Evolutionary conservation across 2,329 filamentous ascomycete genomes (phyloP).

Genomic region (Xylariaceae sp.): DNA sequence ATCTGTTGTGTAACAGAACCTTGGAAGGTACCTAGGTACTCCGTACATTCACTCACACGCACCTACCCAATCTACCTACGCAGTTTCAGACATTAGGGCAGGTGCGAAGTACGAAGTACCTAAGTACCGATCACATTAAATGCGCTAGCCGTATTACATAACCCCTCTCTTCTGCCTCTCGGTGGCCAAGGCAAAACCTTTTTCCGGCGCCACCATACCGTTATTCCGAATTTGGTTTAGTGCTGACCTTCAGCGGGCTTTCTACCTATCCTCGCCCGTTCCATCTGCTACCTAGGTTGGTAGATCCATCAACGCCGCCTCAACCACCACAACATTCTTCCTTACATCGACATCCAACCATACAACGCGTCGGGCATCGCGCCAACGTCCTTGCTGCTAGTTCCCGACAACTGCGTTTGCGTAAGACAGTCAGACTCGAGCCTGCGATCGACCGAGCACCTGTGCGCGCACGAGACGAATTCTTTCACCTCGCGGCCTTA

Average conservation of each 20-base stretch:
- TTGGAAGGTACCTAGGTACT: too few species aligned
- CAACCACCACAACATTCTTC: slow-evolving; percentile 40
- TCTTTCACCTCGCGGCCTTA: slow-evolving; percentile 35
- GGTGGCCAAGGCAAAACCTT: slow-evolving; percentile 14
- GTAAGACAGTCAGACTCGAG: slow-evolving; percentile 35
- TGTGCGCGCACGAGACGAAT: slow-evolving; percentile 26
- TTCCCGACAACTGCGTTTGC: slow-evolving; percentile 30
- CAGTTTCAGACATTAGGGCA: too few species aligned
- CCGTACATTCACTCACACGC: too few species aligned
- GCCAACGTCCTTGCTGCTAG: slow-evolving; percentile 34
- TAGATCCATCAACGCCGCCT: slow-evolving; percentile 27
- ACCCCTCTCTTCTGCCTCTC: too few species aligned
- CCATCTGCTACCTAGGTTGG: slow-evolving; percentile 7
- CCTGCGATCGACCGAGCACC: slow-evolving; percentile 21
- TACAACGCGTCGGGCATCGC: slow-evolving; percentile 52
- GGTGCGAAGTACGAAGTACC: too few species aligned
- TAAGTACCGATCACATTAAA: too few species aligned
- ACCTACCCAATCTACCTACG: too few species aligned
- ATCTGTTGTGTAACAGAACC: too few species aligned
- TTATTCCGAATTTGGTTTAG: slow-evolving; percentile 36
- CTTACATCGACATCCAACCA: slow-evolving; percentile 36
- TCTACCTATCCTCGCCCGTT: slow-evolving; percentile 24
- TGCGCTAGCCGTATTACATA: too few species aligned
- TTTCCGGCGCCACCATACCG: slow-evolving; percentile 21
- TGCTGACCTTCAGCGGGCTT: slow-evolving; percentile 28